Conservation (phyloP, 2,329 filamentous ascomycete genomes). For the Dothistroma septosporum region DNA sequence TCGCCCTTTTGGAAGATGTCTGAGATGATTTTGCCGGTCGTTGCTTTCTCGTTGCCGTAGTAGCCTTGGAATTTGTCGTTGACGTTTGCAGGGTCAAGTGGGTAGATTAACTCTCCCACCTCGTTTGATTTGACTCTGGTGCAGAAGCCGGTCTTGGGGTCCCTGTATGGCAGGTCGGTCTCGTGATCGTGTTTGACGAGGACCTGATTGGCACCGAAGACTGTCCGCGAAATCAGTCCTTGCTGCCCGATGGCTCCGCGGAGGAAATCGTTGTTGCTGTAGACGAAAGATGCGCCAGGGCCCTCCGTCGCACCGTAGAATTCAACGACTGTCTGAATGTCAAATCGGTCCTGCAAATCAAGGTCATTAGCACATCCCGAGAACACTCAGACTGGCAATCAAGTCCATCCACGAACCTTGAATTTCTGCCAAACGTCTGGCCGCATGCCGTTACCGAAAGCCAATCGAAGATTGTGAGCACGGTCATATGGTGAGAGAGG, state of each 20-base stretch:
- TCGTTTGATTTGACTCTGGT: slow-evolving; percentile 55
- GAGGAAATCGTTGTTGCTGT: slow-evolving; percentile 66
- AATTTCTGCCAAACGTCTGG: slow-evolving; percentile 77
- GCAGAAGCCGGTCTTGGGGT: slow-evolving; percentile 67
- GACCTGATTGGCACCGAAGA: slow-evolving; percentile 51
- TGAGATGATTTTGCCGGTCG: slow-evolving; percentile 67
- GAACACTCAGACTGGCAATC: neutral
- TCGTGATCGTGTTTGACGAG: slow-evolving; percentile 69
- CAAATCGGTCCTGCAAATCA: slow-evolving; percentile 55
- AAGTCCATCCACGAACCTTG: slow-evolving; percentile 45
- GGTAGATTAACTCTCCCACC: slow-evolving; percentile 70
- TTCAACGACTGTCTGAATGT: slow-evolving; percentile 35
- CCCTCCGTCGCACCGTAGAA: slow-evolving; percentile 48
- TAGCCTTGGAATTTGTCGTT: slow-evolving; percentile 73
- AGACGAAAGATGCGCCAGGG: slow-evolving; percentile 65
- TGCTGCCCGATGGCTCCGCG: slow-evolving; percentile 74
- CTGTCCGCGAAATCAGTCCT: slow-evolving; percentile 56
- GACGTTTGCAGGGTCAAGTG: slow-evolving; percentile 63
- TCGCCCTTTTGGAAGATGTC: slow-evolving; percentile 72
- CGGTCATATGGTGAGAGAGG: slow-evolving; percentile 64
- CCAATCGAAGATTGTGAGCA: slow-evolving; percentile 66
- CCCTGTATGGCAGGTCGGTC: slow-evolving; percentile 63
- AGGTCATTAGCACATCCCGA: neutral
- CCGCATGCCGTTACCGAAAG: slow-evolving; percentile 79
- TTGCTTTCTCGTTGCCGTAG: slow-evolving; percentile 68